A percentile compares a stretch with the other conserved stretches of the same genome.
phyloP scores from a whole-genome alignment of 2,329 filamentous ascomycete genomes.

The Microdochium bolleyi region DNA sequence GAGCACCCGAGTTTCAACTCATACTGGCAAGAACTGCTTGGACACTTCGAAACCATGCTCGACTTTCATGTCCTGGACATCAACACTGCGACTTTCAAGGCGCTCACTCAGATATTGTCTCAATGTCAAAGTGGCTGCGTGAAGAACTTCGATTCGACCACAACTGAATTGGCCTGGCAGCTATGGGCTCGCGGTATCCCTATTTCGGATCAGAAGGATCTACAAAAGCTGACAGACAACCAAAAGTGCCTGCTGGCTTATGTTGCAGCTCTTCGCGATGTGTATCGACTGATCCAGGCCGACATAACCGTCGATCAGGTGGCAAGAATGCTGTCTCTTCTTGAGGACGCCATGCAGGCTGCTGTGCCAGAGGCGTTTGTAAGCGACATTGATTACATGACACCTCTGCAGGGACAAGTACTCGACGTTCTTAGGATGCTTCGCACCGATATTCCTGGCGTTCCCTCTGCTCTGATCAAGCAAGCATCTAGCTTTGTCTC shows the following conservation, averaged over 20 bases:
- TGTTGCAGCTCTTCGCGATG: constrained; percentile 63
- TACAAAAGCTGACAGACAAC: constrained; percentile 51
- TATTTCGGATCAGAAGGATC: constrained; percentile 28
- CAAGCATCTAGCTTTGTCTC: constrained; percentile 64
- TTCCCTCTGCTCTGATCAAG: constrained; percentile 59
- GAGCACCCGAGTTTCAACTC: constrained; percentile 57
- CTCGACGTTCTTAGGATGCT: constrained; percentile 61
- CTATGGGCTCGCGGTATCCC: constrained; percentile 65
- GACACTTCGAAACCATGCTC: constrained; percentile 57
- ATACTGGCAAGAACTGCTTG: constrained; percentile 69
- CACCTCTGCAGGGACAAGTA: constrained; percentile 62
- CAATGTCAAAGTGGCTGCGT: constrained; percentile 34
- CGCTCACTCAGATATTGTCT: constrained; percentile 55
- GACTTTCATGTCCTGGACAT: constrained; percentile 60
- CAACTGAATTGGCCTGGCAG: constrained; percentile 57
- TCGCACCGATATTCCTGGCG: constrained; percentile 54
- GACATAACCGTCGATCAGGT: constrained; percentile 56
- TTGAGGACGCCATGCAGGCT: constrained; percentile 63
- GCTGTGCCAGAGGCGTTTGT: constrained; percentile 62
- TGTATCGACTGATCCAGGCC: constrained; percentile 67
- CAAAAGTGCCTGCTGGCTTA: constrained; percentile 85
- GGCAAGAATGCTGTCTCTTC: constrained; percentile 59
- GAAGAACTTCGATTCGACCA: constrained; percentile 36
- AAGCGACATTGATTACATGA: constrained; percentile 65
- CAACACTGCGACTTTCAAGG: constrained; percentile 63